Conservation (phyloP, 352 stramenopile species). For the Phytophthora hibernalis region DNA sequence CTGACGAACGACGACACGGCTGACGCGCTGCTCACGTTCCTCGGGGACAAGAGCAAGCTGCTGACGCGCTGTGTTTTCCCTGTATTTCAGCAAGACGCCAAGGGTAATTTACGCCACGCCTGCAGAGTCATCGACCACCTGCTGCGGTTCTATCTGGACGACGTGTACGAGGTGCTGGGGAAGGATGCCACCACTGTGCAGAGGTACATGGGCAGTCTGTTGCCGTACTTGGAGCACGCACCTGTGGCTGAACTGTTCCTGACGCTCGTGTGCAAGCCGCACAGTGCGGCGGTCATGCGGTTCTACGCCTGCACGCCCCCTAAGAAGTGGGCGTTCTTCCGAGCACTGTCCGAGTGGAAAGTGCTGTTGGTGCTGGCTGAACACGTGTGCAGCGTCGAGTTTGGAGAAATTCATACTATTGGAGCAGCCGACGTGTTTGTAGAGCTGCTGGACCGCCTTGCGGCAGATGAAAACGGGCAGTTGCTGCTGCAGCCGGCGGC, state of each 20-base stretch:
- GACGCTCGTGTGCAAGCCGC: constrained; percentile 88
- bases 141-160: constrained; percentile 85
- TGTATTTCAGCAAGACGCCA: constrained; percentile 72
- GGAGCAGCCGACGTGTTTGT: constrained; percentile 90
- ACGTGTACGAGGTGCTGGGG: constrained; percentile 89
- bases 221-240: constrained; percentile 81
- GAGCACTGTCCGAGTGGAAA: constrained; percentile 88
- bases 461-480: constrained; percentile 89
- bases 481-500: constrained; percentile 87
- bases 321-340: constrained; percentile 92
- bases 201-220: constrained; percentile 88
- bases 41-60: constrained; percentile 80
- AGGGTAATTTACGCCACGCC: constrained; percentile 86
- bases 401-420: constrained; percentile 74
- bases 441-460: constrained; percentile 86
- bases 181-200: constrained; percentile 62
- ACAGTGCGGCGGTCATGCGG: constrained; percentile 71
- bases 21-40: constrained; percentile 82
- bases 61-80: constrained; percentile 85
- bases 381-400: constrained; percentile 75
- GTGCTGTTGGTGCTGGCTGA: constrained; percentile 84
- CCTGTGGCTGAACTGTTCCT: constrained; percentile 89
- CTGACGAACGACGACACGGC: constrained; percentile 87
- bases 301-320: constrained; percentile 73
- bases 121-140: constrained; percentile 90